Percentiles rank a stretch among this genome's conserved stretches.
Conservation (phyloP, 345 rosid species). For the Melaleuca quinquenervia region DNA sequence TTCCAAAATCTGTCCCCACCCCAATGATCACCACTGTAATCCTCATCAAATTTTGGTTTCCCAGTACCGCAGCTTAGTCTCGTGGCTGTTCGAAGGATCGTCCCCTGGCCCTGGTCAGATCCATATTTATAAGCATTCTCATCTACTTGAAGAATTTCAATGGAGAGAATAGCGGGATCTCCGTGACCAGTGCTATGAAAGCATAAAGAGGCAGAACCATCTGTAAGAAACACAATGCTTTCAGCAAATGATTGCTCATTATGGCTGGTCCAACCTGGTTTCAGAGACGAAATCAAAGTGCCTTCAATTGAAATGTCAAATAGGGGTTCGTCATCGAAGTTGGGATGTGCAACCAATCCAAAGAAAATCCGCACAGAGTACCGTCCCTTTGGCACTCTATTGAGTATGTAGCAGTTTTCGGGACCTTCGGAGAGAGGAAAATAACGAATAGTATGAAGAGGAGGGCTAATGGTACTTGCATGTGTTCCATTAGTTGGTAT, state of each 20-base stretch:
- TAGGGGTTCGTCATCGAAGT: slow-evolving; percentile 60
- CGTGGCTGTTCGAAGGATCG: slow-evolving; percentile 54
- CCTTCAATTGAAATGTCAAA: slow-evolving; percentile 93
- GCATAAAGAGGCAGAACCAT: slow-evolving; percentile 70
- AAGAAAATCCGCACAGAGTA: slow-evolving; percentile 80
- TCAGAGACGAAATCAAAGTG: slow-evolving; percentile 64
- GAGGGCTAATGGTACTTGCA: slow-evolving; percentile 62
- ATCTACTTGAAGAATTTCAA: slow-evolving; percentile 91
- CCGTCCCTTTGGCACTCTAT: slow-evolving; percentile 74
- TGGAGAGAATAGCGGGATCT: slow-evolving; percentile 76
- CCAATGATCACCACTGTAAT: slow-evolving; percentile 79
- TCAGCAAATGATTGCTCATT: slow-evolving; percentile 78
- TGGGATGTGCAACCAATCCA: slow-evolving; percentile 34
- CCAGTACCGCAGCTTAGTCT: slow-evolving; percentile 79
- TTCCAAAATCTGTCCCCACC: slow-evolving; percentile 99
- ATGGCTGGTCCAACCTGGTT: slow-evolving; percentile 75
- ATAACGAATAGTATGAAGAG: slow-evolving; percentile 63
- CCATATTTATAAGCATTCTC: slow-evolving; percentile 61
- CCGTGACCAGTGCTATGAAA: slow-evolving; percentile 99
- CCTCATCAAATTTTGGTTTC: slow-evolving; percentile 67
- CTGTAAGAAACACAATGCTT: slow-evolving; percentile 58
- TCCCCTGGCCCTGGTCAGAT: slow-evolving; percentile 36
- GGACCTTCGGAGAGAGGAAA: slow-evolving; percentile 92
- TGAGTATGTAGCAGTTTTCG: slow-evolving; percentile 75
- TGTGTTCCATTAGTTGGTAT: slow-evolving; percentile 53